Evolutionary conservation across 2,329 filamentous ascomycete genomes (phyloP).

Genomic region (Cryphonectria parasitica): DNA sequence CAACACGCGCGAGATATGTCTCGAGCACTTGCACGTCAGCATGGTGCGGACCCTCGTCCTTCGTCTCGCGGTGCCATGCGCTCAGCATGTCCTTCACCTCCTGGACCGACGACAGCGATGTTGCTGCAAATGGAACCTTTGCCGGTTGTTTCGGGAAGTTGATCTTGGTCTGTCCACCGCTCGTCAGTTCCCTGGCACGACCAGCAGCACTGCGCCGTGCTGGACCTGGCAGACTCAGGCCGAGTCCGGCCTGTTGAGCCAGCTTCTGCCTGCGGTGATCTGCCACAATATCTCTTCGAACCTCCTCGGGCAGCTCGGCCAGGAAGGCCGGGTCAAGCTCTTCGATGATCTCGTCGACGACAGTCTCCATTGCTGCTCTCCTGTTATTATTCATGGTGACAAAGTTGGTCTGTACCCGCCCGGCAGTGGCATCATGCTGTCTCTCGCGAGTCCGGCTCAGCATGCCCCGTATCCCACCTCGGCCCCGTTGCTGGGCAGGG

Average conservation of each 20-base stretch:
- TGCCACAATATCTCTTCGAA: constrained; percentile 76
- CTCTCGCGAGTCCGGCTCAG: constrained; percentile 53
- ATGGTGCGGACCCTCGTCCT: constrained; percentile 73
- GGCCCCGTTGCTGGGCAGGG: constrained; percentile 70
- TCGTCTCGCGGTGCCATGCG: constrained; percentile 76
- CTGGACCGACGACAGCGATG: constrained; percentile 45
- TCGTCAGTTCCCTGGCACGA: constrained; percentile 1
- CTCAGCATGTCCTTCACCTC: constrained; percentile 76
- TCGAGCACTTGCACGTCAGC: constrained; percentile 78
- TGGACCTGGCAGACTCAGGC: constrained; percentile 48
- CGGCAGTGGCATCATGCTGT: constrained; percentile 58
- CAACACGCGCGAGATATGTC: constrained; percentile 72
- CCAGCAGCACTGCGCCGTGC: constrained; percentile 32
- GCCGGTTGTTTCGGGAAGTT: constrained; percentile 51
- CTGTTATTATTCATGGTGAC: constrained; percentile 47
- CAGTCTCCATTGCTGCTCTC: constrained; percentile 36
- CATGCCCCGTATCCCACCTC: constrained; percentile 39
- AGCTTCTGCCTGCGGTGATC: constrained; percentile 71
- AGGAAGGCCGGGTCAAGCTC: constrained; percentile 74
- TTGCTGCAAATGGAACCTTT: constrained; percentile 51
- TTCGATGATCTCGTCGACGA: constrained; percentile 46
- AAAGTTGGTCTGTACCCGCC: constrained; percentile 76
- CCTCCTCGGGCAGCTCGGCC: constrained; percentile 78
- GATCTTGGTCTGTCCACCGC: constrained; percentile 47
- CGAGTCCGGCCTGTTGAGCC: constrained; percentile 53